Evolutionary conservation across 179 eudicot genomes (phyloP), one percentile per base, ranked within the genome.

Genomic region (Beta corolliflora): DNA sequence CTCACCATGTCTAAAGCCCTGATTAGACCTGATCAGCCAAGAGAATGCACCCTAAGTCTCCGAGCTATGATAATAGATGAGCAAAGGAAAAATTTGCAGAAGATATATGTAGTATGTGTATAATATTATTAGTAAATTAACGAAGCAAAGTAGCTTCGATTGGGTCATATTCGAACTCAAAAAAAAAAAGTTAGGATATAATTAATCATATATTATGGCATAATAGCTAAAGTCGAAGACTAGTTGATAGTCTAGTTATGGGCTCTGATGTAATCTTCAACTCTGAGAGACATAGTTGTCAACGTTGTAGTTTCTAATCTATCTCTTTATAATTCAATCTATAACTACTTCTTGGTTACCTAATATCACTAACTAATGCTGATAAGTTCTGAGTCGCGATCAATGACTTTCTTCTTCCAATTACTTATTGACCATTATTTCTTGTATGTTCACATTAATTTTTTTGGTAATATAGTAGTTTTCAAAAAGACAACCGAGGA

Each of bases 301-400:
- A 77, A 21, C 55, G 56, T 61, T 77, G 58, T 59, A 58, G 64
- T 77, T 29, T 71, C 11, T 64, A 54, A 31, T 79, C 71, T 67
- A 67, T 71, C 71, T 79, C 46, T 59, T 41, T 83, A 21, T 79
- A 31, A 78, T 83, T 80, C 80, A 80, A 80, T 50, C 77, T 53
- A 75, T 59, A 75, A 52, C 77, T 50, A 68, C 72, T 80, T 59
- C 80, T 61, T 76, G 83, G 83, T 79, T 41, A 83, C 86, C 83
- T 80, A 83, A 83, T 76, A 63, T 76, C 86, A 83, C 80, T 75
- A 80, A 53, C 63, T 53, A 73, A 53, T 54, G 46, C 21, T 53
- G 46, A 73, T 54, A 25, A 3, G 48, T 55, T 54, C 15, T 52
- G 41, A 50, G 76, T 72, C 60, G 59, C 19, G 14, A 72, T 72